Evolutionary conservation across 257 asterid genomes (phyloP).

Genomic region (Cinchona pubescens): DNA sequence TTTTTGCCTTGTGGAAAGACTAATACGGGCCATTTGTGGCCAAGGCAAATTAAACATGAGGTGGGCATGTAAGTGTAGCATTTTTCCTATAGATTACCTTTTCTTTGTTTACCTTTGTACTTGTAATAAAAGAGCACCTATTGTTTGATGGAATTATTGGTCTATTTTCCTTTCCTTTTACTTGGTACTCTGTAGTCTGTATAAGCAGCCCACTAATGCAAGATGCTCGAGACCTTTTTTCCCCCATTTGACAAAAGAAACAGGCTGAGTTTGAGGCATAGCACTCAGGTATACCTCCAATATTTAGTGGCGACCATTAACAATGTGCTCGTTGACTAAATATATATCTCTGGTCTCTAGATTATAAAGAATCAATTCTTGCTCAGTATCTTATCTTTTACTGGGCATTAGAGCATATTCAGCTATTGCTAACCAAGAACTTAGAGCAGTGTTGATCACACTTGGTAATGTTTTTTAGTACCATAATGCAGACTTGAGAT

Average conservation of each 20-base stretch:
- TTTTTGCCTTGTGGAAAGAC: constrained; percentile 3
- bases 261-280: not conserved
- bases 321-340: not conserved
- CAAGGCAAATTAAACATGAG: constrained; percentile 2
- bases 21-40: constrained; percentile 6
- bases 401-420: not conserved
- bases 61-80: constrained; percentile 5
- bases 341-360: no score
- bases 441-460: not conserved
- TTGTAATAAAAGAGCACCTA: constrained; percentile 1
- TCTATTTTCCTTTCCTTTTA: not conserved
- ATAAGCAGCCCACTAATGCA: not conserved
- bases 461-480: not conserved
- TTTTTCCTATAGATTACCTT: constrained; percentile 4
- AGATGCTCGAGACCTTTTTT: not conserved
- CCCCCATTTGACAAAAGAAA: not conserved
- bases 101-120: not conserved
- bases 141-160: not conserved
- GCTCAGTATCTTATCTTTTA: not conserved
- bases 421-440: no score
- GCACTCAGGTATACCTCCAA: not conserved
- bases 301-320: not conserved
- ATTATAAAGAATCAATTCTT: not conserved
- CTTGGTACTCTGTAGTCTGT: no score
- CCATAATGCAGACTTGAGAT: not conserved